Conservation (phyloP, 1,284 basidiomycete species). For the Pascua guehoae region DNA sequence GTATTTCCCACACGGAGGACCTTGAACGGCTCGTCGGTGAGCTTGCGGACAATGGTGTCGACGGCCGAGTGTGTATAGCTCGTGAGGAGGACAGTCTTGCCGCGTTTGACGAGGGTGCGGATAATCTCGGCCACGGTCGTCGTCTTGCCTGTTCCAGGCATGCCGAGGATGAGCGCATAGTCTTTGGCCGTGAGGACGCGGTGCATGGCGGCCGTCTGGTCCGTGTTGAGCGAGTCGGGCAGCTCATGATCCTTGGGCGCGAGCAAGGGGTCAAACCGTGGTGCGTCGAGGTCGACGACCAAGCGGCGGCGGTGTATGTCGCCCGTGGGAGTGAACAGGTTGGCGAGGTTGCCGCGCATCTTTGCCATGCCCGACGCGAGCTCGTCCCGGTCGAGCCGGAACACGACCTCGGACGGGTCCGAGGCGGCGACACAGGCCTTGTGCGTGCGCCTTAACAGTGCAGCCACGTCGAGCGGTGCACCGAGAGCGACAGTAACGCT, state of each 20-base stretch:
- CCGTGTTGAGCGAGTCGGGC: constrained; percentile 60
- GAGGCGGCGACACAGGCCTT: constrained; percentile 35
- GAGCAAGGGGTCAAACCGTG: constrained; percentile 57
- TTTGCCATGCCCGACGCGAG: constrained; percentile 78
- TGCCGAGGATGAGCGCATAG: constrained; percentile 88
- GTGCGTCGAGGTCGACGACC: constrained; percentile 74
- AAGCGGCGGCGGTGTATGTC: constrained; percentile 64
- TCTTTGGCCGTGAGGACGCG: constrained; percentile 76
- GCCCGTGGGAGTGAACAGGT: constrained; percentile 68
- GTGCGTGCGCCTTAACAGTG: constrained; percentile 53
- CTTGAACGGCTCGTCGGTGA: constrained; percentile 63
- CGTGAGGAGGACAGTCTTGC: constrained; percentile 82
- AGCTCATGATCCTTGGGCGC: constrained; percentile 25
- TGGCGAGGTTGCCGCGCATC: constrained; percentile 84
- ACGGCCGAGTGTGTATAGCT: constrained; percentile 98
- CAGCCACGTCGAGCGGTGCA: constrained; percentile 63
- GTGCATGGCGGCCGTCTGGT: constrained; percentile 69
- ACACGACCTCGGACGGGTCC: constrained; percentile 48
- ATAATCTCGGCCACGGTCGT: constrained; percentile 90
- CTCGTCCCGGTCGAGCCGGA: constrained; percentile 93
- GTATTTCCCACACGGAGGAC: constrained; percentile 83
- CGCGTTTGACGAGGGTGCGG: constrained; percentile 67
- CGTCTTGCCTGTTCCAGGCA: constrained; percentile 99
- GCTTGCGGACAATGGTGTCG: constrained; percentile 85
- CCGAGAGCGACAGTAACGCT: constrained; percentile 75